A percentile compares a stretch with the other conserved stretches of the same genome.
phyloP scores from a whole-genome alignment of 2,329 filamentous ascomycete species.

The Cercospora beticola region DNA sequence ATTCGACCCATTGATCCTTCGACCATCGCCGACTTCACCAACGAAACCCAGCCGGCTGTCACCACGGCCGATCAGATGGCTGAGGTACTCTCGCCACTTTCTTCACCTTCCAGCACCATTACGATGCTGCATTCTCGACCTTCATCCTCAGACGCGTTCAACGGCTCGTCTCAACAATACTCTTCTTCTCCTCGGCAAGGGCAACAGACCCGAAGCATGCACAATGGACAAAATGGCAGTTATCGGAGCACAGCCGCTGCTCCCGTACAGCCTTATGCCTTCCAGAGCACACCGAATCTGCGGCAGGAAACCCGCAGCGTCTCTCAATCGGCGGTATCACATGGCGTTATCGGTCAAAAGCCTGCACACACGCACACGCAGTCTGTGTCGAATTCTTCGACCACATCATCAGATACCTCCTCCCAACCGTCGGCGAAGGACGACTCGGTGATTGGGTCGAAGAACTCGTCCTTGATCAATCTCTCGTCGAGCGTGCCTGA shows the following conservation, averaged over 20 bases:
- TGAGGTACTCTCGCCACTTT: conserved; percentile 50
- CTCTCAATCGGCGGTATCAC: conserved; percentile 50
- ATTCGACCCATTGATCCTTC: conserved; percentile 22
- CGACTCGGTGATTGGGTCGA: conserved; percentile 37
- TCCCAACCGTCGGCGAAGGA: conserved; percentile 38
- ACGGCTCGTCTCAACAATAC: conserved; percentile 39
- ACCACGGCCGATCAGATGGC: conserved; percentile 39
- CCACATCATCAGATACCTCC: conserved; percentile 52
- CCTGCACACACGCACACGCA: conserved; percentile 45
- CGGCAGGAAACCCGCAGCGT: conserved; percentile 58
- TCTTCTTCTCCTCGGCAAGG: conserved; percentile 42
- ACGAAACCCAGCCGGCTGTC: conserved; percentile 14
- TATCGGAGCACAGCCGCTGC: conserved; percentile 46
- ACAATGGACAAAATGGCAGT: conserved; percentile 43
- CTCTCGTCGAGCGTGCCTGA: conserved; percentile 55
- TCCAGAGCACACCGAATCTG: conserved; percentile 54
- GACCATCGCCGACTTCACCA: conserved; percentile 4
- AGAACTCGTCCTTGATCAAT: conserved; percentile 44
- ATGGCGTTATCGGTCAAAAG: conserved; percentile 25
- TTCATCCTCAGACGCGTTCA: conserved; percentile 50
- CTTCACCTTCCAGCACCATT: conserved; percentile 49
- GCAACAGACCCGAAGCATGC: conserved; percentile 45
- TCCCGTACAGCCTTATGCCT: conserved; percentile 53
- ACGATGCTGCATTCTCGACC: conserved; percentile 50
- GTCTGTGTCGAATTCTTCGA: conserved; percentile 43